Base-by-base conservation (phyloP, 2,329 filamentous ascomycete species). In the Drechmeria coniospora region DNA sequence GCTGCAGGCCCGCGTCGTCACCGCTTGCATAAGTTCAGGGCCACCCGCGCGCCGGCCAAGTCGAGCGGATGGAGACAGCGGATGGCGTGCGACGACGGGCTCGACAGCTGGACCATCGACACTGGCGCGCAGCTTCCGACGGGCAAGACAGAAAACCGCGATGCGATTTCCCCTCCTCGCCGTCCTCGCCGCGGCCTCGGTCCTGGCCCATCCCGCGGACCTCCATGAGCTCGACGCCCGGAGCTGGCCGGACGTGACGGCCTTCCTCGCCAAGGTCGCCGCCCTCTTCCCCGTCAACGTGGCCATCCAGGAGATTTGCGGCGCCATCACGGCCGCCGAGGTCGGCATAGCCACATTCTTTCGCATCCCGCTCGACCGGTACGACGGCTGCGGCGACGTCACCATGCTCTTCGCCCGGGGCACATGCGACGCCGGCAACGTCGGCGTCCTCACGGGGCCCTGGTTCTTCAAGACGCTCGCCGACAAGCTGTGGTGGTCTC, bases 391-490 rank as follows among this genome's bases (percentile, higher is more conserved):
- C 30, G 31, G 34, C n/a, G 43, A 43, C 23, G 38, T 48, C 19
- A 46, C 37, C 7, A 29, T 49, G 16, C 25, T 49, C 15, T 49
- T 45, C 17, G 43, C 41, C n/a, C 38, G 46, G 0, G 46, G 46
- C 6, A 49, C 45, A 11, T 48, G 45, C 15, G 45, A 50, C 12
- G 23, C 36, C 1, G 45, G 47, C 13, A 50, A 49, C 22, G 34
- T 47, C 20, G 47, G 47, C 13, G 35, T 41, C 15, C 36, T 48
- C 15, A 36, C 39, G 3, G 47, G 43, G 1, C 47, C 47, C 3
- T 38, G 39, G 7, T 39, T 51, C 26, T 37, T 47, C 25, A 20
- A 33, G 4, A 38, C 43, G 4, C 32, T 51, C 4, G 25, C 29
- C 11, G 15, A 25, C 4, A 28, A 31, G 2, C 26, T 44, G 5